Percentiles rank a stretch among this genome's conserved stretches.
Conservation (phyloP, 108 stramenopile genomes). For the Skeletonema tropicum region DNA sequence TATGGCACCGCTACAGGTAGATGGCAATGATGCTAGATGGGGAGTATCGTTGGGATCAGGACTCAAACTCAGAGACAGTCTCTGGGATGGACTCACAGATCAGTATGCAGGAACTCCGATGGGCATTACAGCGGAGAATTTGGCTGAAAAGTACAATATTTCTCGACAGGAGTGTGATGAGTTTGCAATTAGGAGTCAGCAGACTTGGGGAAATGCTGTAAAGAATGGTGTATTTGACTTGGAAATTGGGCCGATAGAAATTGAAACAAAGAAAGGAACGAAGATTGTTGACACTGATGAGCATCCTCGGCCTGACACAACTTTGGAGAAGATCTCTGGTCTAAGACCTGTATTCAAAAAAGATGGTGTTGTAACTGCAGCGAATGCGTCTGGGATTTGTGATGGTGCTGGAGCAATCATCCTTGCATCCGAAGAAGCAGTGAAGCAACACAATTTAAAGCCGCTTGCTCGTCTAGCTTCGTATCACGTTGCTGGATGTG, state of each 20-base stretch:
- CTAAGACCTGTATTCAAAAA: conserved; percentile 95
- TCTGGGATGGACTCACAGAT: conserved; percentile 93
- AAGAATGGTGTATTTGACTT: conserved; percentile 83
- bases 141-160: conserved; percentile 91
- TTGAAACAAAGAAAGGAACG: conserved; percentile 87
- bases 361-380: conserved; percentile 96
- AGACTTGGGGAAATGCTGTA: conserved; percentile 76
- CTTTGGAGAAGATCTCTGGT: conserved; percentile 85
- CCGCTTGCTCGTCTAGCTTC: conserved; percentile 88
- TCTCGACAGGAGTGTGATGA: conserved; percentile 92
- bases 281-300: conserved; percentile 89
- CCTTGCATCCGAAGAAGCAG: conserved; percentile 89
- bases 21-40: conserved; percentile 89
- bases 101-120: conserved; percentile 88
- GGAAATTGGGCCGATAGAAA: conserved; percentile 94
- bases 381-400: conserved; percentile 95
- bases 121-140: conserved; percentile 98
- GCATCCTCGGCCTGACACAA: conserved; percentile 93
- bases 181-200: conserved; percentile 88
- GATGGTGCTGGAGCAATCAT: conserved; percentile 97
- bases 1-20: conserved; percentile 84
- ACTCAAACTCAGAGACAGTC: conserved; percentile 64
- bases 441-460: conserved; percentile 77
- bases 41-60: conserved; percentile 90
- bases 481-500: conserved; percentile 86